Base-by-base conservation (phyloP, 768 basidiomycete species). In the Boletus rubroflammeus region DNA sequence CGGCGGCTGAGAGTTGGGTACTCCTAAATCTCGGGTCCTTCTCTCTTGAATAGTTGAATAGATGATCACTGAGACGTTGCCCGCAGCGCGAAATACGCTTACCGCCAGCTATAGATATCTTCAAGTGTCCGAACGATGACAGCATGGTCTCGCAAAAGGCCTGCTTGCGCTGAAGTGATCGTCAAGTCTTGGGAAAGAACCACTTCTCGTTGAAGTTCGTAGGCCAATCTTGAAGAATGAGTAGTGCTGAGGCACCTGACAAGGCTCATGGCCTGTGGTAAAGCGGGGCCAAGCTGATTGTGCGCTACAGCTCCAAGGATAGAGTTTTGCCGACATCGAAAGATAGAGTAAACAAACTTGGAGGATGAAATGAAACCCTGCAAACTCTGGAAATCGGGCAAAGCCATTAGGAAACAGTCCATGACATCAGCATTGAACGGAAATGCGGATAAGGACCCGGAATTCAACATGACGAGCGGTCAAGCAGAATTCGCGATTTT, bases 71-170 rank as follows among this genome's bases (percentile, higher is more conserved):
- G 2, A 54, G 15, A 47, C 6, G 17, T 42, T 49, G 7, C 8
- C 6, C 3, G 9, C 32, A 31, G 6, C 11, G 15, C 25, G 15
- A 46, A 42, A 50, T 34, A 51, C 3, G 5, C 67, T 41, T 62
- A 71, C 78, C 71, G 72, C 47, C 67, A 59, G 48, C 77, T 78
- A 56, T 73, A 78, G 1, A 76, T 55, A 42, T 70, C 69, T 61
- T 76, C 76, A 32, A 78, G 53, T 4, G 50, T 43, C 5, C 43
- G 59, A 19, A 72, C 66, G 14, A 62, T 56, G n/a, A 43, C 25
- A 11, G 68, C 69, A 47, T 68, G 62, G 3, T 43, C n/a, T 13
- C 59, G 59, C 19, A 77, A 45, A 11, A 54, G 17, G 49, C 53
- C 34, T 49, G 46, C 70, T 69, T 56, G 62, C 26, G 59, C 38